A percentile compares a stretch with the other conserved stretches of the same genome.
Conservation (phyloP, 257 asterid species). For the Solanum chilense region DNA sequence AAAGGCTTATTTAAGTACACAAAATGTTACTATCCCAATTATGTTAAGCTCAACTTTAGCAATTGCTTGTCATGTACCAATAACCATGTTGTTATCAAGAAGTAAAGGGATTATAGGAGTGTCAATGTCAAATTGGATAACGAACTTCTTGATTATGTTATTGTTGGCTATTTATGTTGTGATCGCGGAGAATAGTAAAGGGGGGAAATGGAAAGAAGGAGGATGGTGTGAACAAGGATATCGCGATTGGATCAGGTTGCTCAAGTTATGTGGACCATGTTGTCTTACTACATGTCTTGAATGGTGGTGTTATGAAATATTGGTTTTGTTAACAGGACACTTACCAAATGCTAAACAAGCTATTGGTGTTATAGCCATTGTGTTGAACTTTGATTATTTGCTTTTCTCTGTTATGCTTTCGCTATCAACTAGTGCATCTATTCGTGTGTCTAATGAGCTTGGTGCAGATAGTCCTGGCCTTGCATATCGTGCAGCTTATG, state of each 20-base stretch:
- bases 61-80: slow-evolving; percentile 47
- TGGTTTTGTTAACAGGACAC: slow-evolving; percentile 60
- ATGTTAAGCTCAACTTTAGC: slow-evolving; percentile 62
- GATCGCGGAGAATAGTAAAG: slow-evolving; percentile 28
- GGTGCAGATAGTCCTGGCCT: slow-evolving; percentile 39
- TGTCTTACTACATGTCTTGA: slow-evolving; percentile 84
- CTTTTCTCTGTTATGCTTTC: slow-evolving; percentile 69
- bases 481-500: slow-evolving; percentile 39
- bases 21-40: slow-evolving; percentile 50
- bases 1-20: slow-evolving; percentile 64
- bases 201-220: slow-evolving; percentile 44
- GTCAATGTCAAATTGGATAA: slow-evolving; percentile 73
- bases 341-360: slow-evolving; percentile 43
- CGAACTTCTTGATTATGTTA: slow-evolving; percentile 29
- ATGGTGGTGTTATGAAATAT: slow-evolving; percentile 92
- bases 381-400: slow-evolving; percentile 70
- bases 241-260: slow-evolving; percentile 38
- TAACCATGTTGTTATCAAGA: slow-evolving; percentile 39
- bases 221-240: slow-evolving; percentile 62
- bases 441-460: slow-evolving; percentile 81
- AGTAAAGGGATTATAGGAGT: slow-evolving; percentile 57
- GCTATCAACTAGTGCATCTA: slow-evolving; percentile 52
- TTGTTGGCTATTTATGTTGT: slow-evolving; percentile 35
- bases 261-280: slow-evolving; percentile 59
- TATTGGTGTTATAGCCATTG: slow-evolving; percentile 59